Conservation (phyloP, 495 filamentous ascomycete species). For the Penicillium robsamsonii region DNA sequence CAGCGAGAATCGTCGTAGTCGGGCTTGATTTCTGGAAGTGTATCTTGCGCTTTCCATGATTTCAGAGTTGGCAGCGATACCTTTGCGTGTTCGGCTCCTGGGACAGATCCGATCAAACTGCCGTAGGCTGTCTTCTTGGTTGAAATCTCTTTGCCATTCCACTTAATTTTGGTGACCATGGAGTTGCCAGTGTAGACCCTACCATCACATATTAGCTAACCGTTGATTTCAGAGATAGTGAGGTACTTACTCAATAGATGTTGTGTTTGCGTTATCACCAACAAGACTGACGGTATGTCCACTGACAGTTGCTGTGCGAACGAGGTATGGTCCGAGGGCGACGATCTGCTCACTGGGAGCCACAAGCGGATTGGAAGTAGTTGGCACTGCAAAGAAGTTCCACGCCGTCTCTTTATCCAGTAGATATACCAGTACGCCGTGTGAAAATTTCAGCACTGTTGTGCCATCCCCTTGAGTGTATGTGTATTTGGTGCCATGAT, state of each 20-base stretch:
- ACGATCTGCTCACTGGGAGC: slow-evolving; percentile 58
- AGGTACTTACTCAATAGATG: slow-evolving; percentile 50
- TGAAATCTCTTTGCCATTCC: slow-evolving; percentile 49
- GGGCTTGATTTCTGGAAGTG: slow-evolving; percentile 61
- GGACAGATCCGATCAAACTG: slow-evolving; percentile 46
- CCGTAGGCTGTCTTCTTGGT: slow-evolving; percentile 43
- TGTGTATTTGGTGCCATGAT: slow-evolving; percentile 47
- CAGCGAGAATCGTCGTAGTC: slow-evolving; percentile 64
- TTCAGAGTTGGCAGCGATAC: slow-evolving; percentile 53
- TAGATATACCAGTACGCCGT: slow-evolving; percentile 52
- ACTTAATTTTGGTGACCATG: slow-evolving; percentile 44
- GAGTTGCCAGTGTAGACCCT: slow-evolving; percentile 52
- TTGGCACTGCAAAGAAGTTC: slow-evolving; percentile 51
- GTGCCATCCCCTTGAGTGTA: slow-evolving; percentile 34
- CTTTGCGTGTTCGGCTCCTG: slow-evolving; percentile 43
- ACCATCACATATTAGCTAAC: not conserved
- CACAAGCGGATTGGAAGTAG: slow-evolving; percentile 33
- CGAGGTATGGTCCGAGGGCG: slow-evolving; percentile 60
- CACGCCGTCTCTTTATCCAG: slow-evolving; percentile 46
- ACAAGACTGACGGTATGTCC: slow-evolving; percentile 52
- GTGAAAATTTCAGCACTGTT: slow-evolving; percentile 51
- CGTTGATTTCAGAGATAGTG: not conserved
- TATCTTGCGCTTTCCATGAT: slow-evolving; percentile 63
- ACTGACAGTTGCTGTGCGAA: slow-evolving; percentile 54
- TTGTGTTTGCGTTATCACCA: slow-evolving; percentile 65